phyloP scores from a whole-genome alignment of 768 basidiomycete species.

The Leccinum broughii region DNA sequence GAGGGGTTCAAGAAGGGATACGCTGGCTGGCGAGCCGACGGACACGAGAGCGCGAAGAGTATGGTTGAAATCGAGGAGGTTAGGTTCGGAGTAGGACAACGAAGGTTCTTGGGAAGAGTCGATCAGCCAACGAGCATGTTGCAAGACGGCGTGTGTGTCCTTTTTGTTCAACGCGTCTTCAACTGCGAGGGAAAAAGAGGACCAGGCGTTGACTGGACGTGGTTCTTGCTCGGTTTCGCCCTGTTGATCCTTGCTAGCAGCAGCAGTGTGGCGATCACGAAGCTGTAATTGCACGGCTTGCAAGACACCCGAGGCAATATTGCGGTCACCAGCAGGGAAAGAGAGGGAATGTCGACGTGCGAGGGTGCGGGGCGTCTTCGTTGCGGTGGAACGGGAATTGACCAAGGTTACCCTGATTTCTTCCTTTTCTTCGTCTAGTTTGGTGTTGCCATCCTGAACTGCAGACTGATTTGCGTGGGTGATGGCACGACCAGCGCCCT shows the following conservation, averaged over 20 bases:
- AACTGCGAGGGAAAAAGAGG: slow-evolving; percentile 20
- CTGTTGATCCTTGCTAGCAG: slow-evolving; percentile 18
- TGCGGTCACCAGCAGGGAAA: slow-evolving; percentile 37
- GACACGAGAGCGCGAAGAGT: slow-evolving; percentile 49
- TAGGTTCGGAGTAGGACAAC: slow-evolving; percentile 31
- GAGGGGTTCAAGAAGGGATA: slow-evolving; percentile 57
- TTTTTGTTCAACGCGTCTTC: slow-evolving; percentile 21
- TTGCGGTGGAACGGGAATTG: slow-evolving; percentile 26
- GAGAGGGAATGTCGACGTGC: slow-evolving; percentile 63
- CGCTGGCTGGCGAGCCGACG: slow-evolving; percentile 45
- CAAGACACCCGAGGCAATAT: slow-evolving; percentile 51
- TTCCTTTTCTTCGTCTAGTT: slow-evolving; percentile 59
- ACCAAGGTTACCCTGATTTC: slow-evolving; percentile 42
- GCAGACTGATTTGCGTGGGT: slow-evolving; percentile 69
- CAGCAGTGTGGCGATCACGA: slow-evolving; percentile 55
- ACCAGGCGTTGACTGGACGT: slow-evolving; percentile 27
- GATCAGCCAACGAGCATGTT: slow-evolving; percentile 33
- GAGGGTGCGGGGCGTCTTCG: slow-evolving; percentile 45
- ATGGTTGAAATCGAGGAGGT: slow-evolving; percentile 58
- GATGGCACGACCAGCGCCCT: slow-evolving; percentile 71
- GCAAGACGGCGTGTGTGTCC: slow-evolving; percentile 7
- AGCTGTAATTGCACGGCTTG: slow-evolving; percentile 65
- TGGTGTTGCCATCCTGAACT: slow-evolving; percentile 48
- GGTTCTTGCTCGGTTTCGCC: slow-evolving; percentile 22
- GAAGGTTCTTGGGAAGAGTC: slow-evolving; percentile 34